Evolutionary conservation across 140 eudicot genomes (phyloP).

Genomic region (Cichorium intybus): DNA sequence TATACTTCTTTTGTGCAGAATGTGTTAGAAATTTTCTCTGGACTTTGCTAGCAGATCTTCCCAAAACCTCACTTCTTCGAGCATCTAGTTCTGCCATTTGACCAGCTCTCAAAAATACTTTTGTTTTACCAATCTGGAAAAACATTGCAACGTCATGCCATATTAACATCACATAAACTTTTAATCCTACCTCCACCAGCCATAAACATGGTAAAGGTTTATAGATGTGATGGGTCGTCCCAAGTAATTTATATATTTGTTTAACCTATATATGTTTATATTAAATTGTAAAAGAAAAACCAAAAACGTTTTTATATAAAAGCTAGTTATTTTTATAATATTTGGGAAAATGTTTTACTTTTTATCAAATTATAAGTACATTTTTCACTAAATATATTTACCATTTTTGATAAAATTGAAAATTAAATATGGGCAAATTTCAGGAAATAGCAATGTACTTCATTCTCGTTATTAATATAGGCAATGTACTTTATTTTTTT

Average conservation of each 20-base stretch:
- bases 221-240: background rate
- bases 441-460: background rate
- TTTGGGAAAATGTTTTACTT: background rate
- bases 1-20: conserved; percentile 50
- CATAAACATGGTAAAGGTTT: no score
- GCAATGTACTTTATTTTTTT: background rate
- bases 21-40: conserved; percentile 60
- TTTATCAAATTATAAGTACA: no score
- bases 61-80: conserved; percentile 70
- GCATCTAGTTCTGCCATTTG: conserved; percentile 98
- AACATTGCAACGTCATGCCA: background rate
- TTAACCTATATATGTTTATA: no score
- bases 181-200: no score
- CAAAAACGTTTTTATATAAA: no score
- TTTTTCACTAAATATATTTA: background rate
- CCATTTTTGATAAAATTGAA: no score
- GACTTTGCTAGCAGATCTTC: conserved; percentile 71
- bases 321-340: background rate
- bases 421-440: background rate
- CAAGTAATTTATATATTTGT: background rate
- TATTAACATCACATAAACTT: background rate
- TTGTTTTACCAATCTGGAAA: conserved; percentile 86
- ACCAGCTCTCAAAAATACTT: conserved; percentile 93
- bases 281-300: no score
- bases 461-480: background rate